These are phyloP conservation scores for Coemansia sp. DNA, from an alignment of 192 early-diverging fungal species.

Conservation along the genomic window DNA sequence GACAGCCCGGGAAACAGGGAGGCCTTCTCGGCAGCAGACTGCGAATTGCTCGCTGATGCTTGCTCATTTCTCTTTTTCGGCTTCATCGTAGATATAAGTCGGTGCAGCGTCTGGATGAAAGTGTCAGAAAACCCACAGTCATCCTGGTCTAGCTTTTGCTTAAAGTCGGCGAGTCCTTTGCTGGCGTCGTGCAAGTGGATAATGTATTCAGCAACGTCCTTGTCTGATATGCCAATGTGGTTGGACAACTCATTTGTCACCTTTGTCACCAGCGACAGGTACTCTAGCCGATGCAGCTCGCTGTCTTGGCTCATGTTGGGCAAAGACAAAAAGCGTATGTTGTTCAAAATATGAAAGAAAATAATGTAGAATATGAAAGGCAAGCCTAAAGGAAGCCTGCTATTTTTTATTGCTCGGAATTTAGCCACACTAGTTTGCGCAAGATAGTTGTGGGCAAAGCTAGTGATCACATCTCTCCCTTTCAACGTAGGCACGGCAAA, in stretches of 20 bases:
- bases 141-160: constrained; percentile 63
- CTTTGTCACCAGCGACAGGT: constrained; percentile 86
- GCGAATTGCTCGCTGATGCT: constrained; percentile 15
- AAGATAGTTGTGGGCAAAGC: neutral
- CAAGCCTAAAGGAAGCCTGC: neutral
- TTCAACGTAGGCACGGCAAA: constrained; percentile 7
- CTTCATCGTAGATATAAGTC: constrained; percentile 85
- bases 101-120: constrained; percentile 81
- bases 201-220: constrained; percentile 89
- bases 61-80: constrained; percentile 48
- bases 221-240: constrained; percentile 90
- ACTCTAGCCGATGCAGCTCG: constrained; percentile 77
- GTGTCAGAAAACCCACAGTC: constrained; percentile 83
- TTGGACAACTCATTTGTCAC: constrained; percentile 90
- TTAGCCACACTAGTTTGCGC: neutral
- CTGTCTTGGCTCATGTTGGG: constrained; percentile 19
- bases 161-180: constrained; percentile 66
- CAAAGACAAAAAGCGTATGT: neutral
- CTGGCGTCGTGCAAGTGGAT: constrained; percentile 80
- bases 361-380: no score
- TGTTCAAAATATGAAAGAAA: neutral
- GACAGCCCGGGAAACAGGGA: constrained; percentile 80
- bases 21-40: constrained; percentile 60
- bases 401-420: neutral
- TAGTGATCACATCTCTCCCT: neutral